These are phyloP conservation scores for Lanmaoa rubissima DNA, from an alignment of 768 basidiomycete genomes.

Conservation along the genomic window DNA sequence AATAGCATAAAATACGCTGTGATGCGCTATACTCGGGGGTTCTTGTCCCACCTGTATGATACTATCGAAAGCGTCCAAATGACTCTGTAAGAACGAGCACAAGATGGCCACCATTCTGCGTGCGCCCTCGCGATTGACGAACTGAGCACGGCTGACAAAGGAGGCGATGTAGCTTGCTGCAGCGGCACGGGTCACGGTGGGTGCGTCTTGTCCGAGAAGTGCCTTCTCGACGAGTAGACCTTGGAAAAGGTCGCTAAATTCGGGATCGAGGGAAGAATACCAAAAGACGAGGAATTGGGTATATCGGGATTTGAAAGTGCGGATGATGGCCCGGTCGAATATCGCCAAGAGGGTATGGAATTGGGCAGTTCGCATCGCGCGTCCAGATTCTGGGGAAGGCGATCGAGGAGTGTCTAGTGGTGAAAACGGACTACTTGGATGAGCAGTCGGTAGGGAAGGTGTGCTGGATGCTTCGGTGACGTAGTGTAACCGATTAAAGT, in stretches of 20 bases:
- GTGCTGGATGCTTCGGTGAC: conserved; percentile 22
- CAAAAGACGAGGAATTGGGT: conserved; percentile 97
- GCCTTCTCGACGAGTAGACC: conserved; percentile 94
- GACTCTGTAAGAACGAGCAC: conserved; percentile 79
- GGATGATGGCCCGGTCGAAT: conserved; percentile 90
- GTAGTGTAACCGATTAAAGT: conserved; percentile 59
- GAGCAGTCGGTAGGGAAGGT: conserved; percentile 7
- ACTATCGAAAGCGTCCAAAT: conserved; percentile 70
- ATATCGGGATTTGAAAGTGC: conserved; percentile 95
- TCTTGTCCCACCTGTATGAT: conserved; percentile 38
- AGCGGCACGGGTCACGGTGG: conserved; percentile 82
- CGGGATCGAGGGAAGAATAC: conserved; percentile 85
- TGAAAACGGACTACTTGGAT: conserved; percentile 9
- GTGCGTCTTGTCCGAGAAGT: conserved; percentile 55
- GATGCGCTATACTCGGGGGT: conserved; percentile 36
- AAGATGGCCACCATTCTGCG: conserved; percentile 76
- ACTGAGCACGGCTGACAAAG: conserved; percentile 87
- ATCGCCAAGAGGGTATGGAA: conserved; percentile 89
- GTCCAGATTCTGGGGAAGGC: conserved; percentile 34
- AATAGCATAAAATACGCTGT: conserved; percentile 88
- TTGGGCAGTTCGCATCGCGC: conserved; percentile 51
- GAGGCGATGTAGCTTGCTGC: conserved; percentile 93
- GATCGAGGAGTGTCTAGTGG: conserved; percentile 25
- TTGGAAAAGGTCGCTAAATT: conserved; percentile 90
- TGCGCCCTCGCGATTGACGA: conserved; percentile 73